phyloP scores from a whole-genome alignment of 345 rosid genomes.

The Erysimum cheiranthoides region DNA sequence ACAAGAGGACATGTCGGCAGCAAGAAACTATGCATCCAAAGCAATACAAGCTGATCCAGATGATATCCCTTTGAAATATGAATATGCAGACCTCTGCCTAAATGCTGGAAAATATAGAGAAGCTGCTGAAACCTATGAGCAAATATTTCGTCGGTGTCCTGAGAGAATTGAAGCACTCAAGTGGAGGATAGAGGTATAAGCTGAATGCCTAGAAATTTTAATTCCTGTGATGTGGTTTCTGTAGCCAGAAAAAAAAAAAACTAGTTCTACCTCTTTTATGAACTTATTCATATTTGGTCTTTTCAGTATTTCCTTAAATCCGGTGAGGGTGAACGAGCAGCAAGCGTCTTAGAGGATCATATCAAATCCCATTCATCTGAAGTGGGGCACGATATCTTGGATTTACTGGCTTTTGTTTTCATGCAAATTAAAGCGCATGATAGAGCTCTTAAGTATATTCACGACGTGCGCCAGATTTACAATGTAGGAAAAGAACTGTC shows the following conservation, averaged over 20 bases:
- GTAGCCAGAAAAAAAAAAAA: conserved; percentile 4
- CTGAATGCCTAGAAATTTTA: conserved; percentile 24
- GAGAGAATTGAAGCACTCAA: conserved; percentile 61
- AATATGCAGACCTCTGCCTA: conserved; percentile 66
- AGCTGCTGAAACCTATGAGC: conserved; percentile 86
- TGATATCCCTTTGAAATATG: conserved; percentile 63
- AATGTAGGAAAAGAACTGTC: conserved; percentile 62
- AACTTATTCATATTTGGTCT: conserved; percentile 14
- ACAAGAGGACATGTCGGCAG: conserved; percentile 59
- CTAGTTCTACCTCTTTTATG: conserved; percentile 7
- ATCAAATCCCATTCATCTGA: conserved; percentile 61
- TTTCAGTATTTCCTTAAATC: conserved; percentile 72
- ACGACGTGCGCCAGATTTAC: conserved; percentile 50
- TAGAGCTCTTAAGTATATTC: conserved; percentile 73
- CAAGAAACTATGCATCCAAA: conserved; percentile 70
- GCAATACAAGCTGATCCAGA: conserved; percentile 85
- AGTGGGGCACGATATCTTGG: conserved; percentile 63
- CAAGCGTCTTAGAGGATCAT: conserved; percentile 71
- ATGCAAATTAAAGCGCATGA: conserved; percentile 72
- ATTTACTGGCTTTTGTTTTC: conserved; percentile 66
- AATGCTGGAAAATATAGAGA: conserved; percentile 67
- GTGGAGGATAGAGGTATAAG: conserved; percentile 66
- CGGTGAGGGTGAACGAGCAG: conserved; percentile 65
- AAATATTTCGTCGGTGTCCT: conserved; percentile 65
- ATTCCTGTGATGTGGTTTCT: conserved; percentile 23